Evolutionary conservation across 768 basidiomycete genomes (phyloP).

Genomic region (Boletus barrowsii): DNA sequence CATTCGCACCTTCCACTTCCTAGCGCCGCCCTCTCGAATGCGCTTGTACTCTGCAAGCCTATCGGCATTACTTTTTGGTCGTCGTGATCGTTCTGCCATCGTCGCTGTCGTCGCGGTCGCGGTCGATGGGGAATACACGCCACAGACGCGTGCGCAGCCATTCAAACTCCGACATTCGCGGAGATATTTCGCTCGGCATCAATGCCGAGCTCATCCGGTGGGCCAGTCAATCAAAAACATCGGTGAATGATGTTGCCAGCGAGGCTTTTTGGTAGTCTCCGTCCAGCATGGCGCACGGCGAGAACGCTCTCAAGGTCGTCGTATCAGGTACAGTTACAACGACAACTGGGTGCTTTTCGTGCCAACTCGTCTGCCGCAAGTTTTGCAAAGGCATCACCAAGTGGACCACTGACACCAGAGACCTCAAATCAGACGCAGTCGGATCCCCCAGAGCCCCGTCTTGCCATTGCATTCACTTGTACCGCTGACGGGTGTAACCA

Average conservation of each 20-base stretch:
- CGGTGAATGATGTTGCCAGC: slow-evolving; percentile 40
- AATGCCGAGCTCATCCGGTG: slow-evolving; percentile 2
- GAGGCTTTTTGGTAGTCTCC: slow-evolving; percentile 42
- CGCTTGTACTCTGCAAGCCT: slow-evolving; percentile 61
- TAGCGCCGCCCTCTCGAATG: slow-evolving; percentile 55
- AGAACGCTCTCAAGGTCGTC: slow-evolving; percentile 35
- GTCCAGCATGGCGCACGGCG: slow-evolving; percentile 42
- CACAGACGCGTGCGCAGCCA: slow-evolving; percentile 25
- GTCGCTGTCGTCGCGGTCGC: slow-evolving; percentile 2
- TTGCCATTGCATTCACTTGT: slow-evolving; percentile 85
- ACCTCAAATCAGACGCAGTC: slow-evolving; percentile 23
- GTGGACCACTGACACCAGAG: neutral
- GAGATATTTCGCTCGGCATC: slow-evolving; percentile 10
- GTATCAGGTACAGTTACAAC: slow-evolving; percentile 36
- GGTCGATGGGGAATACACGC: slow-evolving; percentile 9
- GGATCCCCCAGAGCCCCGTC: slow-evolving; percentile 51
- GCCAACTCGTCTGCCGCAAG: slow-evolving; percentile 14
- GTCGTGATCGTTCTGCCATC: slow-evolving; percentile 30
- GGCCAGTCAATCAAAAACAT: too few relatives aligned
- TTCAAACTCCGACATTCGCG: slow-evolving; percentile 25
- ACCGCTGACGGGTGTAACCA: slow-evolving; percentile 69
- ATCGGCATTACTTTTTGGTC: slow-evolving; percentile 28
- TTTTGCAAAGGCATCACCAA: neutral
- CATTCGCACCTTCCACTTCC: slow-evolving; percentile 53
- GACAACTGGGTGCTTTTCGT: slow-evolving; percentile 30